Conservation (phyloP, 2,329 filamentous ascomycete genomes). For the Parasarocladium wereldwijsianum region DNA sequence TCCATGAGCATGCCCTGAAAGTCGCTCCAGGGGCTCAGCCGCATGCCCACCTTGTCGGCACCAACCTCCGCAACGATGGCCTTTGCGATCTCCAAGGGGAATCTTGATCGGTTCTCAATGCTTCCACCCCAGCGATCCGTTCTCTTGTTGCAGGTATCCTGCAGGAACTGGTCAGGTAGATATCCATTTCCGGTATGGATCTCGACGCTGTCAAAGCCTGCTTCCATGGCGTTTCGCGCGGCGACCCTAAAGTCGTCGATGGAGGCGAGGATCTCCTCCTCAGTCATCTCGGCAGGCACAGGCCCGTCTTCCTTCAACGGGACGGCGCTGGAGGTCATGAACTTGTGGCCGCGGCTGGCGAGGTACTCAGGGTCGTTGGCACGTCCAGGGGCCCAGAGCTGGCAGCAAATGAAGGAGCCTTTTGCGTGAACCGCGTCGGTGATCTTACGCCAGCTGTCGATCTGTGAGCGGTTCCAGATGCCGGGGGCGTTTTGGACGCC, state of each 20-base stretch:
- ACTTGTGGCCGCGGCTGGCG: constrained; percentile 2
- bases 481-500: constrained; percentile 30
- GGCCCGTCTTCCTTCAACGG: constrained; percentile 30
- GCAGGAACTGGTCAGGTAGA: constrained; percentile 43
- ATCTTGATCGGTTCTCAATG: constrained; percentile 31
- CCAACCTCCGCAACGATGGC: constrained; percentile 23
- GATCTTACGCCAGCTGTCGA: constrained; percentile 42
- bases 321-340: constrained; percentile 10
- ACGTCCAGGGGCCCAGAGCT: constrained; percentile 48
- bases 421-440: constrained; percentile 47
- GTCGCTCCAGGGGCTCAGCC: constrained; percentile 37
- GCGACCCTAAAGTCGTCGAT: constrained; percentile 43
- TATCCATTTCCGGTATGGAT: constrained; percentile 38
- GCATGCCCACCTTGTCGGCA: constrained; percentile 30
- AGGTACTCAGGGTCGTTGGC: constrained; percentile 14
- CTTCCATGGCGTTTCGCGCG: constrained; percentile 36
- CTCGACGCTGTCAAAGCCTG: constrained; percentile 59
- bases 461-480: constrained; percentile 39
- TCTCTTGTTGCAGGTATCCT: constrained; percentile 29
- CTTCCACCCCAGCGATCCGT: constrained; percentile 35
- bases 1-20: constrained; percentile 47
- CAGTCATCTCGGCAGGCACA: constrained; percentile 48
- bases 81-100: constrained; percentile 29
- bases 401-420: constrained; percentile 42
- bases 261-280: constrained; percentile 45